A percentile compares a stretch with the other conserved stretches of the same genome.
phyloP scores from a whole-genome alignment of 805 yeast species.

The Starmerella geochares region DNA sequence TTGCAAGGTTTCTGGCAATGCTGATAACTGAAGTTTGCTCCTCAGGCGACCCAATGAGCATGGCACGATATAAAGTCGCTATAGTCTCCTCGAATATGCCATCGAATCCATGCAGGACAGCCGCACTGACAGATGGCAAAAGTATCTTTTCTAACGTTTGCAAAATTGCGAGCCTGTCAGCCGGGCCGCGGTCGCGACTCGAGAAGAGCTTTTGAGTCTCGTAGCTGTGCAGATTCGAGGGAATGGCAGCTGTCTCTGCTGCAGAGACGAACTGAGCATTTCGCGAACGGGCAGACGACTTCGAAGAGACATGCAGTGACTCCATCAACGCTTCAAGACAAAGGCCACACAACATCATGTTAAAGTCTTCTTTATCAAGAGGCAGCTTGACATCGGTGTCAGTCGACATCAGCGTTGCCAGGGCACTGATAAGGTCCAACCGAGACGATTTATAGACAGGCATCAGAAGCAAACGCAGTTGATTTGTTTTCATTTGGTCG shows the following conservation, averaged over 20 bases:
- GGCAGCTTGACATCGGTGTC: constrained; percentile 31
- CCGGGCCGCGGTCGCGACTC: background rate
- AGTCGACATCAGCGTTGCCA: constrained; percentile 38
- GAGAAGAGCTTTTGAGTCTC: background rate
- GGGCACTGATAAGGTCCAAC: constrained; percentile 67
- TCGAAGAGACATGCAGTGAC: constrained; percentile 17
- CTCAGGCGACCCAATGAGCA: constrained; percentile 42
- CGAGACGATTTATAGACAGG: constrained; percentile 50
- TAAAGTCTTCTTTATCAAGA: background rate
- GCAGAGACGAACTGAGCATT: background rate
- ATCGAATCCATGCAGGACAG: constrained; percentile 33
- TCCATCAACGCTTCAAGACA: constrained; percentile 66
- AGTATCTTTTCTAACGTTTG: constrained; percentile 49
- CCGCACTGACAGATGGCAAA: constrained; percentile 46
- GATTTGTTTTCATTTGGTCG: constrained; percentile 30
- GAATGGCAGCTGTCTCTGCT: background rate
- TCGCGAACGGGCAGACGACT: background rate
- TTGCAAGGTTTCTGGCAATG: constrained; percentile 49
- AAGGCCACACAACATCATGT: constrained; percentile 58
- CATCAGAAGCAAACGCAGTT: constrained; percentile 36
- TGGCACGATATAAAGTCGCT: constrained; percentile 63
- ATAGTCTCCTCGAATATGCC: constrained; percentile 54
- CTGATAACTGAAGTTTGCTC: constrained; percentile 44
- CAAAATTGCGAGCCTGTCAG: constrained; percentile 31
- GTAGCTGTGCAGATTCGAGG: background rate